phyloP scores from a whole-genome alignment of 139 green algal species.

The Closterium sp. region DNA sequence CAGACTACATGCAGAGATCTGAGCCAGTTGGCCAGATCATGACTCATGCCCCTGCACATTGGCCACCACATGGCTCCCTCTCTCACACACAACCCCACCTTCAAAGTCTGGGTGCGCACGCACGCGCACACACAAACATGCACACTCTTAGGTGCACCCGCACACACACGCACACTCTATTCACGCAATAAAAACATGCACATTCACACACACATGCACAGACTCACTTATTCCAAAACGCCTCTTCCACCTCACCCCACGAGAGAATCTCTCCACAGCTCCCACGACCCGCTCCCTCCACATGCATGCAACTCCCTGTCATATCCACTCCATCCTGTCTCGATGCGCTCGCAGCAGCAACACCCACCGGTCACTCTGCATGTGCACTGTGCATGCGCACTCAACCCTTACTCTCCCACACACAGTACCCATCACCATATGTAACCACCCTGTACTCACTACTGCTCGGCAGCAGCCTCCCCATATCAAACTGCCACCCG shows the following conservation, averaged over 20 bases:
- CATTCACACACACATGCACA: neutral
- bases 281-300: too few species aligned
- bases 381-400: neutral
- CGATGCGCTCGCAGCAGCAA: too few species aligned
- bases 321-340: neutral
- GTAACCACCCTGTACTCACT: conserved; percentile 5
- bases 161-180: neutral
- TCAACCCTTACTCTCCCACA: conserved; percentile 47
- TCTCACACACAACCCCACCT: neutral
- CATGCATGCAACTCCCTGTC: too few species aligned
- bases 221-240: neutral
- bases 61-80: neutral
- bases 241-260: neutral
- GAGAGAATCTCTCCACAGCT: neutral
- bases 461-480: conserved; percentile 11
- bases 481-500: conserved; percentile 29
- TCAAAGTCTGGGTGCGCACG: neutral
- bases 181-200: too few species aligned
- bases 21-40: too few species aligned
- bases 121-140: neutral
- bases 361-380: neutral
- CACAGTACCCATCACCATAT: conserved; percentile 43
- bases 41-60: neutral
- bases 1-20: too few species aligned
- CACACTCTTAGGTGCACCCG: too few species aligned